Percentiles rank a stretch among this genome's conserved stretches.
These are phyloP conservation scores for Parmelia sp. DNA, from an alignment of 495 filamentous ascomycete species.

Conservation along the genomic window DNA sequence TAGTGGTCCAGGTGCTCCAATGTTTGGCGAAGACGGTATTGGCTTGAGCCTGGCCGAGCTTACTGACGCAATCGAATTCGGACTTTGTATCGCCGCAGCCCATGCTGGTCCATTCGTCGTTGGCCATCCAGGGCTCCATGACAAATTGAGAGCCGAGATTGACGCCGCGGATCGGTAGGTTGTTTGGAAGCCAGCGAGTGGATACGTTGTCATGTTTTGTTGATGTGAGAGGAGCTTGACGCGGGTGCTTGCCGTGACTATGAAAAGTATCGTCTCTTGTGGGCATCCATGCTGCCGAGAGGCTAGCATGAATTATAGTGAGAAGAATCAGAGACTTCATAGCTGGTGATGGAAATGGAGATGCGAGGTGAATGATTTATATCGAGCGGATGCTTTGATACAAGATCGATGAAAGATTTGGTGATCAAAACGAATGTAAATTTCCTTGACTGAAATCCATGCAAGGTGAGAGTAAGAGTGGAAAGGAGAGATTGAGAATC, in stretches of 20 bases:
- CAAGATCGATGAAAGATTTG: background rate
- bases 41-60: slow-evolving; percentile 48
- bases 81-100: slow-evolving; percentile 46
- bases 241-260: background rate
- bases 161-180: slow-evolving; percentile 52
- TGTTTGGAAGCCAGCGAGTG: background rate
- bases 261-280: background rate
- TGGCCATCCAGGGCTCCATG: slow-evolving; percentile 55
- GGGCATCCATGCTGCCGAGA: slow-evolving; percentile 8
- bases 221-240: background rate
- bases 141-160: slow-evolving; percentile 56
- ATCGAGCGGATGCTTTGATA: too few relatives aligned
- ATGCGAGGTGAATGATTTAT: background rate
- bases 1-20: slow-evolving; percentile 53
- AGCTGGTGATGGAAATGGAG: background rate
- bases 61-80: slow-evolving; percentile 53
- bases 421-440: too few relatives aligned
- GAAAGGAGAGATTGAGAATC: background rate
- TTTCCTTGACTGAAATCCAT: too few relatives aligned
- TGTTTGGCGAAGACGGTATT: slow-evolving; percentile 50
- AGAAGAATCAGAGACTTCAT: background rate
- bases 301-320: background rate
- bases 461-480: too few relatives aligned
- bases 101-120: slow-evolving; percentile 44
- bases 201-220: background rate